These are phyloP conservation scores for Schizosaccharomyces osmophilus DNA, from an alignment of 805 yeast species.

Conservation along the genomic window DNA sequence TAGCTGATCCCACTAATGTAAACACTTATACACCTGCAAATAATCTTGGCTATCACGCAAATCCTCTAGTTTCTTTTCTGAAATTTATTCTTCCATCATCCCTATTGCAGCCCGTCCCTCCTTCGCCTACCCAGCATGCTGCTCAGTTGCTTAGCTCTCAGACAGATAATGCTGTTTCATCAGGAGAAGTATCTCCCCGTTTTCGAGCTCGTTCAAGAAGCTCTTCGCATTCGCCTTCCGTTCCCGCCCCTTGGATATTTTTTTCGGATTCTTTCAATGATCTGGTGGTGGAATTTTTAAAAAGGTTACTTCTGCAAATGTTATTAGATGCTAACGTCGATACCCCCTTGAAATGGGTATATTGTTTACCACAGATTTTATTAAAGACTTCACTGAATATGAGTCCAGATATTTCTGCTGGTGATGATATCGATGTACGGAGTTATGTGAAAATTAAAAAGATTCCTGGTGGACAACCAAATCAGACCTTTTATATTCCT, in stretches of 20 bases:
- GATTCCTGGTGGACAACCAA: constrained; percentile 47
- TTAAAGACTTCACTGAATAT: constrained; percentile 31
- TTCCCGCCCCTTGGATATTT: background rate
- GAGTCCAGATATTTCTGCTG: constrained; percentile 32
- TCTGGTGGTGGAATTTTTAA: constrained; percentile 20
- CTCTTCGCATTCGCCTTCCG: background rate
- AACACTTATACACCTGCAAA: no score
- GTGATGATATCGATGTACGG: constrained; percentile 63
- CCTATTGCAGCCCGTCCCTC: no score
- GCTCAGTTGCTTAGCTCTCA: no score
- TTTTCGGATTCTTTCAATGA: constrained; percentile 9
- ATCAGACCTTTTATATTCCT: constrained; percentile 36
- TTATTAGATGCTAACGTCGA: constrained; percentile 33
- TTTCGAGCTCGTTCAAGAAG: no score
- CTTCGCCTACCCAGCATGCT: no score
- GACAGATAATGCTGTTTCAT: no score
- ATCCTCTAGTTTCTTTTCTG: no score
- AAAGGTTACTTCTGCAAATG: constrained; percentile 31
- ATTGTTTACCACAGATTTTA: constrained; percentile 26
- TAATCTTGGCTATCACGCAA: no score
- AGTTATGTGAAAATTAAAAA: constrained; percentile 72
- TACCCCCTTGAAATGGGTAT: constrained; percentile 33
- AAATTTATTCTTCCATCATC: no score
- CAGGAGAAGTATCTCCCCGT: no score
- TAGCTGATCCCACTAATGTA: no score